Evolutionary conservation across 306 rosid species (phyloP).

Genomic region (Rosa lucieae): DNA sequence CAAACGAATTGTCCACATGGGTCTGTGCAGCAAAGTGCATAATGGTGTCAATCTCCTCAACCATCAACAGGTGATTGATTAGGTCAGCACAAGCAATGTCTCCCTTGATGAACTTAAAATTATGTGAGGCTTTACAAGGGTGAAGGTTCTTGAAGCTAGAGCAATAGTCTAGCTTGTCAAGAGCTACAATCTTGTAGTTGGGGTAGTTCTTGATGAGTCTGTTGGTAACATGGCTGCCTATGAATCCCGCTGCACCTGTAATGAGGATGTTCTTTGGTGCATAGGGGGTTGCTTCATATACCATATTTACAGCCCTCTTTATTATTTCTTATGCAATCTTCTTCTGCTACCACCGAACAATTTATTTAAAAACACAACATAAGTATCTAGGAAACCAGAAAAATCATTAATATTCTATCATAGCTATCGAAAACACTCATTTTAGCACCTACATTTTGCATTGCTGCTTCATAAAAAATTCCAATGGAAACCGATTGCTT

Average conservation of each 20-base stretch:
- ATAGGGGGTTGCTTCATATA: conserved; percentile 34
- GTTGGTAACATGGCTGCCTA: conserved; percentile 69
- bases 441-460: neutral
- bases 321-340: neutral
- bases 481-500: neutral
- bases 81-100: conserved; percentile 60
- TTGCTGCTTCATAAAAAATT: neutral
- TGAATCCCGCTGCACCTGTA: conserved; percentile 78
- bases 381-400: neutral
- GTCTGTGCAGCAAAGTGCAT: conserved; percentile 85
- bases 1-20: conserved; percentile 77
- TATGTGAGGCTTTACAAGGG: conserved; percentile 43
- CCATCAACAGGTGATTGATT: conserved; percentile 53
- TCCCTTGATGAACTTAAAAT: conserved; percentile 66
- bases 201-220: conserved; percentile 53
- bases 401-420: neutral
- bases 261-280: conserved; percentile 61
- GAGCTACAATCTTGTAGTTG: conserved; percentile 56
- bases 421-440: neutral
- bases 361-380: neutral
- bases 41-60: conserved; percentile 66
- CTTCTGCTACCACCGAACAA: neutral
- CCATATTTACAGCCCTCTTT: conserved; percentile 34
- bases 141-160: conserved; percentile 57
- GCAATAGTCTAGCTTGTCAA: conserved; percentile 73